Percentiles rank a stretch among this genome's conserved stretches.
phyloP scores from a whole-genome alignment of 805 yeast species.

The Candida ficus region DNA sequence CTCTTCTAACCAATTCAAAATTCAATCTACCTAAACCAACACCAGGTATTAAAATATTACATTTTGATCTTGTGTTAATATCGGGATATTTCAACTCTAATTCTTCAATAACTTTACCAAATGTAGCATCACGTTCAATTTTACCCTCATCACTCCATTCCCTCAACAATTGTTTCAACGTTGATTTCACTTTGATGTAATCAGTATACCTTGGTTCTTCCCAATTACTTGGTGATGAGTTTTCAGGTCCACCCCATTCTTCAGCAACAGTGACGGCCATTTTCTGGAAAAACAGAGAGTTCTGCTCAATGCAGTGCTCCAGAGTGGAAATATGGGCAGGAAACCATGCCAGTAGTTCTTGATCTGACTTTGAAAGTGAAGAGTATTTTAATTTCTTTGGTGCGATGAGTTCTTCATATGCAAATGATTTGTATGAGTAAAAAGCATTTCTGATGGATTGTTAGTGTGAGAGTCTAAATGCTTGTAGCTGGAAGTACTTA shows the following conservation, averaged over 20 bases:
- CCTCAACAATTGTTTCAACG: slow-evolving; percentile 50
- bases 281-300: slow-evolving; percentile 37
- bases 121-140: slow-evolving; percentile 38
- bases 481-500: not conserved
- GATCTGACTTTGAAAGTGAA: slow-evolving; percentile 36
- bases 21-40: slow-evolving; percentile 60
- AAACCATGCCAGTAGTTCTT: slow-evolving; percentile 46
- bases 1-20: slow-evolving; percentile 46
- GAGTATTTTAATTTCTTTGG: slow-evolving; percentile 31
- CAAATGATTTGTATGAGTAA: slow-evolving; percentile 30
- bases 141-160: slow-evolving; percentile 59
- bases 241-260: slow-evolving; percentile 43
- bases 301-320: slow-evolving; percentile 38
- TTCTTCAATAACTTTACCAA: slow-evolving; percentile 31
- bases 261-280: slow-evolving; percentile 40
- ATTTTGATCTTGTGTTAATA: slow-evolving; percentile 29
- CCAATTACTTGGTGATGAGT: slow-evolving; percentile 37
- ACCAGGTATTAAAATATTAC: slow-evolving; percentile 54
- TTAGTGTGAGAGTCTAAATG: not conserved
- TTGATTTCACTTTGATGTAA: slow-evolving; percentile 51
- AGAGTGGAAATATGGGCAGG: slow-evolving; percentile 35
- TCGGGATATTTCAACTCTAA: slow-evolving; percentile 34
- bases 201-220: slow-evolving; percentile 35
- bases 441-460: slow-evolving; percentile 20
- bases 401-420: slow-evolving; percentile 25